These are phyloP conservation scores for Calocybe gangraenosa DNA, from an alignment of 768 basidiomycete genomes.

Conservation along the genomic window DNA sequence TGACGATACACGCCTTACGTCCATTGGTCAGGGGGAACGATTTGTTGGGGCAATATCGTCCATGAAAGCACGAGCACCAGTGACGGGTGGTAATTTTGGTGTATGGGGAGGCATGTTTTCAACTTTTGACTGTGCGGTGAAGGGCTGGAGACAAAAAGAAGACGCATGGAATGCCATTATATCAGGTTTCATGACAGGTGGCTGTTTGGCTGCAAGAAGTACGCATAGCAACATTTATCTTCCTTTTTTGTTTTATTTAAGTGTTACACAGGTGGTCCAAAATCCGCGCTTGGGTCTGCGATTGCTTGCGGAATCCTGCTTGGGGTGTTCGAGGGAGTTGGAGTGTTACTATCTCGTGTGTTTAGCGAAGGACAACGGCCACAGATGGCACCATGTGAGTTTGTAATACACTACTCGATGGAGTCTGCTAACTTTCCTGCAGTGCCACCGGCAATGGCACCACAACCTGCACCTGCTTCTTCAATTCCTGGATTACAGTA, in stretches of 20 bases:
- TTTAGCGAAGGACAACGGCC: constrained; percentile 82
- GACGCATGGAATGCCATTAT: constrained; percentile 99
- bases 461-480: constrained; percentile 39
- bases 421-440: too few relatives aligned
- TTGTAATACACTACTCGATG: not conserved
- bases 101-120: constrained; percentile 99
- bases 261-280: constrained; percentile 83
- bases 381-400: constrained; percentile 75
- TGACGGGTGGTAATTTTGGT: constrained; percentile 95
- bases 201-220: constrained; percentile 92
- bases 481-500: constrained; percentile 44
- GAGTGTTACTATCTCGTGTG: constrained; percentile 85
- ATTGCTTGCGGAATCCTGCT: constrained; percentile 94
- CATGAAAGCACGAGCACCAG: constrained; percentile 97
- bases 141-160: constrained; percentile 95
- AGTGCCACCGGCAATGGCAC: constrained; percentile 53
- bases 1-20: too few relatives aligned
- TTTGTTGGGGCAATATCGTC: constrained; percentile 91
- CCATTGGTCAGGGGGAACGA: constrained; percentile 75
- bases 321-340: constrained; percentile 93
- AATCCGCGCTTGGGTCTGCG: constrained; percentile 87
- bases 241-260: not conserved
- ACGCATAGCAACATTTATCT: constrained; percentile 30
- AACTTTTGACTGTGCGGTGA: constrained; percentile 96
- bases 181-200: constrained; percentile 98